Evolutionary conservation across 139 green algal species (phyloP), one percentile per base, ranked within the genome.

Genomic region (Chlamydomonas eustigma): DNA sequence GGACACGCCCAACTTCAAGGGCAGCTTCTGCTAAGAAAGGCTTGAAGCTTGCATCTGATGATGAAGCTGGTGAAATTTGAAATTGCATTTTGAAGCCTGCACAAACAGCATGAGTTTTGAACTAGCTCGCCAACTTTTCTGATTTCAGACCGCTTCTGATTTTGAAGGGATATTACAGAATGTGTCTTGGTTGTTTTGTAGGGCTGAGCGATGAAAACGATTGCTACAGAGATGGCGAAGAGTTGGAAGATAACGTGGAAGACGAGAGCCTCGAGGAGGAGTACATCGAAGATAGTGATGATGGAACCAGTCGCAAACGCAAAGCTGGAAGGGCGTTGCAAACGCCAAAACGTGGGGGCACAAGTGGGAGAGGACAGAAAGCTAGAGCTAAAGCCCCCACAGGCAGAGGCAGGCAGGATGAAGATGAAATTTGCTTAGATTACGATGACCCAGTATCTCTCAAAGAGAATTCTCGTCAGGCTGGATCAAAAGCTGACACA

Each of bases 11-110:
- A 12, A 58, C 44, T 18, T 28, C 44, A 28, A 12, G 44, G 44
- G 12, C 44, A 18, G 18, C 5, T 2, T 31, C 35, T 2, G 67
- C 35, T 4, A n/a, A 36, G 3, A 74, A 74, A 37, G 36, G 67
- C 67, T 63, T 51, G 35, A 33, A 28, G 4, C 6, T 52, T 22
- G 34, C 37, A 8, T 74, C 67, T 4, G 67, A 74, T n/a, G 67
- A 74, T 22, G 67, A 74, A 58, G 67, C 67, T 34, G 67, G 67
- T 74, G 33, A n/a, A n/a, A n/a, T n/a, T n/a, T n/a, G 4, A 34
- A 30, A 34, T 3, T 38, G 28, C 28, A 37, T 64, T 2, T n/a
- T 5, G 58, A 38, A 28, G 32, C 30, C 34, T 28, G 67, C n/a
- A n/a, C n/a, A n/a, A n/a, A n/a, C n/a, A n/a, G n/a, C n/a, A n/a